These are phyloP conservation scores for Cyclotella choctawhatcheeana DNA, from an alignment of 108 stramenopile species.

Conservation along the genomic window DNA sequence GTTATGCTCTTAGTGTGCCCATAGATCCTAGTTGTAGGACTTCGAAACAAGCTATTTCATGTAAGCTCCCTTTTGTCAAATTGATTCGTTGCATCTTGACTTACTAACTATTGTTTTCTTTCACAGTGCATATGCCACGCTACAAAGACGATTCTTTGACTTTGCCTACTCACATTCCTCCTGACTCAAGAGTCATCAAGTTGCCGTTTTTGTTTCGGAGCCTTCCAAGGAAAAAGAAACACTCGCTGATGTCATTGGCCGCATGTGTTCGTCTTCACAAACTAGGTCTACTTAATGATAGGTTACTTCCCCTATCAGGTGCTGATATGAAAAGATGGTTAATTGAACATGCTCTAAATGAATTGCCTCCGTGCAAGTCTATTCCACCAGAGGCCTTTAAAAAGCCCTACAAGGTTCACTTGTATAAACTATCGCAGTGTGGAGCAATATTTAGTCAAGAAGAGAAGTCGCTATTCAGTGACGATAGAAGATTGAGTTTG, in stretches of 20 bases:
- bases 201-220: slow-evolving; percentile 42
- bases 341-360: background rate
- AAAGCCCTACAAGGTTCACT: slow-evolving; percentile 8
- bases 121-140: slow-evolving; percentile 56
- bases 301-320: slow-evolving; percentile 58
- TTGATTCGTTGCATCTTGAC: background rate
- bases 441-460: slow-evolving; percentile 22
- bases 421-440: slow-evolving; percentile 33
- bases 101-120: background rate
- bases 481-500: slow-evolving; percentile 28
- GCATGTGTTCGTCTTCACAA: slow-evolving; percentile 70
- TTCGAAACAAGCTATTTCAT: slow-evolving; percentile 32
- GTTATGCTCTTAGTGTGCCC: slow-evolving; percentile 63
- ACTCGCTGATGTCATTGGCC: slow-evolving; percentile 56
- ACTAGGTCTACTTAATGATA: slow-evolving; percentile 52
- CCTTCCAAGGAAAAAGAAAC: slow-evolving; percentile 35
- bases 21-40: slow-evolving; percentile 52
- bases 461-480: slow-evolving; percentile 7
- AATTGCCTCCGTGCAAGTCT: slow-evolving; percentile 2
- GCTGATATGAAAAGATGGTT: slow-evolving; percentile 39
- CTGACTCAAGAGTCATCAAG: slow-evolving; percentile 31
- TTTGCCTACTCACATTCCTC: slow-evolving; percentile 58
- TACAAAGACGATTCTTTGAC: slow-evolving; percentile 47
- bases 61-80: background rate
- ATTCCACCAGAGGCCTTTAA: background rate